Base-by-base conservation (phyloP, 768 basidiomycete genomes). In the Mycena epipterygia region DNA sequence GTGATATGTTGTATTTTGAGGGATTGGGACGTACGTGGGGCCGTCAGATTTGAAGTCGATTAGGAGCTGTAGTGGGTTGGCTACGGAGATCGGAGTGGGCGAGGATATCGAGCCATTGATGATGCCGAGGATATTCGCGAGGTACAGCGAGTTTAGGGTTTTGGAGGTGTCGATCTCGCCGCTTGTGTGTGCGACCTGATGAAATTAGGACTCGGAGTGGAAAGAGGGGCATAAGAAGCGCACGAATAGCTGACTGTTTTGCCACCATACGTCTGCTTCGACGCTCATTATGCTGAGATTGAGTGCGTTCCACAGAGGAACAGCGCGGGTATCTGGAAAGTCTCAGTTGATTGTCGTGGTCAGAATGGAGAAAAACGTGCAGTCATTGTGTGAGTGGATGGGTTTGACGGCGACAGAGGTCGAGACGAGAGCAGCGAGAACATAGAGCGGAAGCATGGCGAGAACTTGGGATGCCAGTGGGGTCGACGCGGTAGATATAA, bases 311-410 rank as follows among this genome's bases (percentile, higher is more conserved):
- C 83, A 75, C 9, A 84, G 67, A 12, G 84, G 82, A 27, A 82
- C 82, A 53, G 82, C 79, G 21, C 80, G 76, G 78, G 80, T 80
- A 70, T 85, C 84, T 84, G 23, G 19, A 29, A 13, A 4, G 13
- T 19, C 6, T 41, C 14, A 35, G 35, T 17, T 21, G 14, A 27
- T 21, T 30, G 53, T 46, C 33, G 11, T 16, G 21, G 5, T 8
- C 16, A 33, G 3, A 29, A 29, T 60, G 46, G 29, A 23, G 23
- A 5, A 17, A 68, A 39, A 72, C 82, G 39, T 55, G 83, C 83
- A 84, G 57, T 84, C 83, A 65, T 84, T 84, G 68, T 84, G 83
- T 3, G 83, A 83, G 62, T 84, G 82, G 21, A 84, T 83, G 19
- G 63, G 69, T 72, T 73, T 73, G 48, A 70, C 68, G 32, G 79